Evolutionary conservation across 1,139 yeast genomes (phyloP).

Genomic region (Debaryomycetaceae sp.): DNA sequence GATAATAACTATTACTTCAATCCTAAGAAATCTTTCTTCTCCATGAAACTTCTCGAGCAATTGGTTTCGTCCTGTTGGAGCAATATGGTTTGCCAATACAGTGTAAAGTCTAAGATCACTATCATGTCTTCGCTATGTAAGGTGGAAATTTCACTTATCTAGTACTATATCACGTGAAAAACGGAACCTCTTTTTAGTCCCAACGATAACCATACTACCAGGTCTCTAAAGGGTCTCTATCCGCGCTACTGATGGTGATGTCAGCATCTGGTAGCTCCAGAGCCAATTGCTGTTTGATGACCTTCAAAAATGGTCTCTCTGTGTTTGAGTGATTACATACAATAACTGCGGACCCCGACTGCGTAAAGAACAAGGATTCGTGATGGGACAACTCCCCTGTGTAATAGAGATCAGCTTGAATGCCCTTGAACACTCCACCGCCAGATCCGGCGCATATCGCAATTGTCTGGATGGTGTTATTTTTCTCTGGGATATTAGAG

Average conservation of each 20-base stretch:
- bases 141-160: too few relatives aligned
- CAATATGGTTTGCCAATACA: too few relatives aligned
- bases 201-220: slow-evolving; percentile 16
- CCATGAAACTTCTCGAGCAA: too few relatives aligned
- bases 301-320: slow-evolving; percentile 75
- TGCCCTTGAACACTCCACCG: slow-evolving; percentile 59
- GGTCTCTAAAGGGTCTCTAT: slow-evolving; percentile 53
- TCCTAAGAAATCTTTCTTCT: too few relatives aligned
- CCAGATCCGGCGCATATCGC: slow-evolving; percentile 98
- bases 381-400: slow-evolving; percentile 97
- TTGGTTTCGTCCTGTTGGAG: too few relatives aligned
- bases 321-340: slow-evolving; percentile 89
- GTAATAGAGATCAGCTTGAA: slow-evolving; percentile 69
- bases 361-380: slow-evolving; percentile 70
- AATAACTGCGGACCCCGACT: slow-evolving; percentile 69
- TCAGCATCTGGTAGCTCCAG: slow-evolving; percentile 42
- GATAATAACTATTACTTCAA: too few relatives aligned
- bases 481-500: slow-evolving; percentile 27
- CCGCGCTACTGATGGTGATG: slow-evolving; percentile 48
- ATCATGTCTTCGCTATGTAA: too few relatives aligned
- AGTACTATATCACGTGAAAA: too few relatives aligned
- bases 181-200: too few relatives aligned
- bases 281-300: slow-evolving; percentile 47
- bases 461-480: slow-evolving; percentile 42
- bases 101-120: too few relatives aligned